Conservation (phyloP, 192 early-diverging fungal species). For the Backusella tuberculispora region DNA sequence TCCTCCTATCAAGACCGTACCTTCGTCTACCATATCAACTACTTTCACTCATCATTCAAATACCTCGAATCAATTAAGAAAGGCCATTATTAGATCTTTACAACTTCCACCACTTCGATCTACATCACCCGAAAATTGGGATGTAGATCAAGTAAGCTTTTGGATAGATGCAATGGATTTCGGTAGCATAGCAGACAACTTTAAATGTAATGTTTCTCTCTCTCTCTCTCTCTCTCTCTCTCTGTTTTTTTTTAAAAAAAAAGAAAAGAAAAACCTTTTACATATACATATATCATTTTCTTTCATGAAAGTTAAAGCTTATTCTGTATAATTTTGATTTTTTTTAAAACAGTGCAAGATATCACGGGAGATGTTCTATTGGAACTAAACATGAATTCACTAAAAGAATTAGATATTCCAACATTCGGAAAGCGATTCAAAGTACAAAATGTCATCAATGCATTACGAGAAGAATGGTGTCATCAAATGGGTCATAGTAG, state of each 20-base stretch:
- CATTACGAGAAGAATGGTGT: constrained; percentile 44
- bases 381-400: constrained; percentile 60
- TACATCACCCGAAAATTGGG: constrained; percentile 28
- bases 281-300: too few species aligned
- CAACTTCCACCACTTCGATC: neutral
- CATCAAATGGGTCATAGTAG: neutral
- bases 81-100: neutral
- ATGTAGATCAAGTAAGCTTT: constrained; percentile 33
- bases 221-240: too few species aligned
- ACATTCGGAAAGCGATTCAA: constrained; percentile 71
- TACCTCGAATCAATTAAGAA: constrained; percentile 7
- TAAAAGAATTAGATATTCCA: constrained; percentile 68
- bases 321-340: constrained; percentile 9
- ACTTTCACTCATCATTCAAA: neutral
- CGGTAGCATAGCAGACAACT: constrained; percentile 20
- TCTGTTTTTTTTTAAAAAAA: too few species aligned
- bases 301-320: neutral
- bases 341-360: constrained; percentile 54
- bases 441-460: constrained; percentile 64
- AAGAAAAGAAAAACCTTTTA: neutral
- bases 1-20: neutral
- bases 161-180: constrained; percentile 39
- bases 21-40: neutral
- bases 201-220: constrained; percentile 33
- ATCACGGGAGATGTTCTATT: constrained; percentile 69